Evolutionary conservation across 2,329 filamentous ascomycete species (phyloP), one percentile per base, ranked within the genome.

Genomic region (Albophoma yamanashiensis): DNA sequence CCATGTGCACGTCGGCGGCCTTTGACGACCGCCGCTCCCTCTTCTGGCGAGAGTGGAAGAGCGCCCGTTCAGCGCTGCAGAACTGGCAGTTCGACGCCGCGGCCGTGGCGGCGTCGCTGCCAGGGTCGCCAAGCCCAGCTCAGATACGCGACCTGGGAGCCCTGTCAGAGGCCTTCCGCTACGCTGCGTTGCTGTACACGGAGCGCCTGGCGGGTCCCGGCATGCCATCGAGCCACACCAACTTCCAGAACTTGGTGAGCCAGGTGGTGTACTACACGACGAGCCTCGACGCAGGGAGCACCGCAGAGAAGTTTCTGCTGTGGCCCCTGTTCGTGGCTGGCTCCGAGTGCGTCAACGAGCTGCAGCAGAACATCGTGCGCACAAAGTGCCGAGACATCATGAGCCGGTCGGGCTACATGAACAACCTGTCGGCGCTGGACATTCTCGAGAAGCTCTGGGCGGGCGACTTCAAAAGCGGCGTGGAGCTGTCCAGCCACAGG

Each of bases 261-360:
- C 87, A 91, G 64, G 89, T 92, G 1, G 82, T 97, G 47, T 89
- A 87, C 74, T 93, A 95, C 74, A 89, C 94, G 60, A 88, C 87
- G 8, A 87, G 87, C 58, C 85, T 97, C 43, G 86, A 90, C 63
- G 82, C 87, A 3, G 88, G 82, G 47, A 86, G 83, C 67, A 82
- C 81, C 56, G 87, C 88, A 43, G 89, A 96, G 74, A 95, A 96
- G 70, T 96, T 96, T 71, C 77, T 97, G 12, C 83, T 97, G 11
- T 97, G 92, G 93, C 92, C 93, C 3, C 81, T 97, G 3, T 96
- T 97, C 71, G 88, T 97, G 58, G 87, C 89, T 1, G 92, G 92
- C 25, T 92, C 90, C 27, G 93, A 97, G 76, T 96, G 91, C 67
- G 88, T 94, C 63, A 88, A 91, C 65, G 85, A 89, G 67, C 78